These are phyloP conservation scores for Pleurotus platypus DNA, from an alignment of 768 basidiomycete species.

Conservation along the genomic window DNA sequence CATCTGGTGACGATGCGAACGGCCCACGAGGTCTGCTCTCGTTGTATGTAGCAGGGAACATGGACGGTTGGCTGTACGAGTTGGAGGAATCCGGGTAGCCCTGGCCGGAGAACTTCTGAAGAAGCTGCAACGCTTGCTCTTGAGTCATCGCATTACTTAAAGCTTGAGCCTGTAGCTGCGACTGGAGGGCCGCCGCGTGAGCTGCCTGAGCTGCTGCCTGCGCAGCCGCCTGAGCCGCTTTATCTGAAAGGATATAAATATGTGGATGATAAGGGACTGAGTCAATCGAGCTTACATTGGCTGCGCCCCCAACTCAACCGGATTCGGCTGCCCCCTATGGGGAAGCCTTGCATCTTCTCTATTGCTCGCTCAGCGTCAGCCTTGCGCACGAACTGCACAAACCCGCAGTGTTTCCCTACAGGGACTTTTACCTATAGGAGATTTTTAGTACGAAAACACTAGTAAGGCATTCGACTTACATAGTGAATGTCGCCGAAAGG, in stretches of 20 bases:
- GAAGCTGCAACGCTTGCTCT: slow-evolving; percentile 60
- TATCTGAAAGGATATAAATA: slow-evolving; percentile 45
- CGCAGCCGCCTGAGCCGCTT: slow-evolving; percentile 87
- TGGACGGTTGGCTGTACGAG: slow-evolving; percentile 12
- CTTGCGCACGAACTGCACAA: slow-evolving; percentile 92
- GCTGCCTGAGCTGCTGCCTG: slow-evolving; percentile 48
- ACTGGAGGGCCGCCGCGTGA: slow-evolving; percentile 68
- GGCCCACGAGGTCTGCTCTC: slow-evolving; percentile 17
- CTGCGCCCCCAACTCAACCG: slow-evolving; percentile 91
- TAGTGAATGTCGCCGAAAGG: slow-evolving; percentile 95
- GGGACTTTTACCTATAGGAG: slow-evolving; percentile 85
- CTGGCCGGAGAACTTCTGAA: slow-evolving; percentile 51
- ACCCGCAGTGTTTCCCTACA: slow-evolving; percentile 92
- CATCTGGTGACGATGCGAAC: slow-evolving; percentile 4
- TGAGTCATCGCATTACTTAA: slow-evolving; percentile 38
- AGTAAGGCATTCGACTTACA: slow-evolving; percentile 39
- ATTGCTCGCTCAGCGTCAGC: slow-evolving; percentile 90
- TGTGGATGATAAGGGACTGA: neutral
- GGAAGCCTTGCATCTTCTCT: slow-evolving; percentile 96
- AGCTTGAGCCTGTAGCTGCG: slow-evolving; percentile 23
- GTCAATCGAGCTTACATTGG: slow-evolving; percentile 60
- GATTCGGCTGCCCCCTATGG: slow-evolving; percentile 88
- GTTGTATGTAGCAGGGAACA: slow-evolving; percentile 6
- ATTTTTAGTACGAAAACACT: slow-evolving; percentile 5
- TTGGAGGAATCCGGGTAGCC: slow-evolving; percentile 27